These are phyloP conservation scores for Cicer bijugum DNA, from an alignment of 306 rosid species.

Conservation along the genomic window DNA sequence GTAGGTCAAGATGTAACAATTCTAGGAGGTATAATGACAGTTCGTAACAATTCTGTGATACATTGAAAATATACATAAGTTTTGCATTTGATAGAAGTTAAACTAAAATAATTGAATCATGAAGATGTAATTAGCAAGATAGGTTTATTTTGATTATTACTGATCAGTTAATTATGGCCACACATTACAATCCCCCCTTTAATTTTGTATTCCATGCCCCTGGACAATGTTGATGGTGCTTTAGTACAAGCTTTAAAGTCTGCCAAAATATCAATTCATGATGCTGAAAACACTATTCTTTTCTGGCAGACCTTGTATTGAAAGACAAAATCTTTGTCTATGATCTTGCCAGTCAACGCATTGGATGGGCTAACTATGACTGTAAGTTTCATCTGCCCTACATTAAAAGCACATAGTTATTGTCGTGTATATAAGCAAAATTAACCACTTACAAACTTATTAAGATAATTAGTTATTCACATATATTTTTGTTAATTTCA, in stretches of 20 bases:
- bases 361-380: constrained; percentile 91
- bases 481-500: too few relatives aligned
- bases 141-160: background rate
- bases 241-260: background rate
- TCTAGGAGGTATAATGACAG: constrained; percentile 73
- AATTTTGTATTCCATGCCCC: background rate
- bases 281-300: constrained; percentile 27
- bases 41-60: constrained; percentile 24
- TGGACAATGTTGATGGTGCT: background rate
- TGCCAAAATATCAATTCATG: constrained; percentile 11
- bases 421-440: too few relatives aligned
- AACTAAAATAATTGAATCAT: constrained; percentile 7
- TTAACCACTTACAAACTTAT: too few relatives aligned
- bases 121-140: constrained; percentile 14
- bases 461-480: too few relatives aligned
- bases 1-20: constrained; percentile 73
- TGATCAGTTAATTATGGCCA: background rate
- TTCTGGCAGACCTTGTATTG: constrained; percentile 77
- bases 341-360: constrained; percentile 76
- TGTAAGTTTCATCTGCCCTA: constrained; percentile 65
- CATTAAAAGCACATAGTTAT: constrained; percentile 1
- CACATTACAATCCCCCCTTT: background rate
- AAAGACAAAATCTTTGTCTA: constrained; percentile 87
- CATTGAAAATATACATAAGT: constrained; percentile 13
- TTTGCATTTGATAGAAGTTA: constrained; percentile 17